Evolutionary conservation across 768 basidiomycete species (phyloP), one percentile per base, ranked within the genome.

Genomic region (Mycena sanguinolenta): DNA sequence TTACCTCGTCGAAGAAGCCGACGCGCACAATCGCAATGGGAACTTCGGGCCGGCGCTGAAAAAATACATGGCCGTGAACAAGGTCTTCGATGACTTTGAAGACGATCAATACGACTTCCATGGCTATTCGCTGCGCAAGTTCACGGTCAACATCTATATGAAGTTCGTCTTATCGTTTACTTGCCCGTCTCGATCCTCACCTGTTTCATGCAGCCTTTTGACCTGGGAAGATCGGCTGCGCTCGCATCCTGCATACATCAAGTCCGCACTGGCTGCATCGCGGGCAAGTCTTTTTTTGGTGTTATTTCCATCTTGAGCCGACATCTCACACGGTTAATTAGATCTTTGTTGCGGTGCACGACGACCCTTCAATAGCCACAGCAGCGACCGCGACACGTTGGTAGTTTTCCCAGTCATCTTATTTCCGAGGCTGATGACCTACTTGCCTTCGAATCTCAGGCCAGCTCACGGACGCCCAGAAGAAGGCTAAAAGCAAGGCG

Each of bases 51-150:
- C 93, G 71, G 96, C 98, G 8, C 83, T 99, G 76, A 98, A 98
- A 83, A 89, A 90, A 77, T 98, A 94, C 76, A 86, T 89, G 66
- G 86, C 90, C 32, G 84, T 97, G 53, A 88, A 90, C 67, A 94
- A 90, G 84, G 82, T 91, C 19, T 98, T 97, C 79, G 87, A 92
- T 62, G 93, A 93, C 61, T 88, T 94, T 72, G 95, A 98, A 72
- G 96, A 98, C 73, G 97, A 98, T 76, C 96, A 99, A 81, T 98
- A 93, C 75, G 98, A 99, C 80, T 99, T 99, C 86, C 98, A 99
- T 79, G 90, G 93, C 9, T 99, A 98, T 79, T 95, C 95, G 73
- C 73, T 98, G 73, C 91, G 98, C 62, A 96, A 94, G 75, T 94
- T 91, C 75, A 97, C 94, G 10, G 82, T 99, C 38, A 92, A 91